Evolutionary conservation across 371 early-diverging fungal species (phyloP).

Genomic region (Lichtheimia ornata): DNA sequence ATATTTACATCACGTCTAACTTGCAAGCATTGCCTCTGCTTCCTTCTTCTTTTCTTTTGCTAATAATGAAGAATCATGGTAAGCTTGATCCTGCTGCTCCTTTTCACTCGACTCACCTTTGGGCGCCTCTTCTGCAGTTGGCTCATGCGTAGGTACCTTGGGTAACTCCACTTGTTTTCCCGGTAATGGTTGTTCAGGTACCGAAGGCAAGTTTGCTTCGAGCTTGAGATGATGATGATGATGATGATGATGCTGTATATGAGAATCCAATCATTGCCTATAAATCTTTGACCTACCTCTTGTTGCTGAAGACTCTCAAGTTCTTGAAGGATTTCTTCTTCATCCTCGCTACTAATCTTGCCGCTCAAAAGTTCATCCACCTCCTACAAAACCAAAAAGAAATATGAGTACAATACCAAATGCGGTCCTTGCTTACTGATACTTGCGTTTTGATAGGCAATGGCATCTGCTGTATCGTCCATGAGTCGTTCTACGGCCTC

Average conservation of each 20-base stretch:
- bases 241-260: not conserved
- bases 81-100: not conserved
- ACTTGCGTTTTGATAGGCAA: constrained; percentile 88
- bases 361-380: constrained; percentile 77
- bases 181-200: constrained; percentile 27
- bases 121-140: constrained; percentile 11
- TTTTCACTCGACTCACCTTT: constrained; percentile 3
- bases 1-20: not conserved
- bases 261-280: not conserved
- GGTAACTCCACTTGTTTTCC: constrained; percentile 19
- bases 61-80: not conserved
- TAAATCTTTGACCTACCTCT: constrained; percentile 34
- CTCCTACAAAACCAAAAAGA: constrained; percentile 49
- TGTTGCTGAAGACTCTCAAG: constrained; percentile 62
- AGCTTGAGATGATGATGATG: constrained; percentile 17
- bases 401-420: not conserved
- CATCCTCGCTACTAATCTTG: constrained; percentile 77
- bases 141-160: constrained; percentile 37
- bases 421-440: not conserved
- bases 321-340: constrained; percentile 82
- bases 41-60: constrained; percentile 2
- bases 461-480: constrained; percentile 95
- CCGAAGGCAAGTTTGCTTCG: constrained; percentile 34
- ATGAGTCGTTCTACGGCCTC: constrained; percentile 92
- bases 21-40: constrained; percentile 11